A percentile compares a stretch with the other conserved stretches of the same genome.
Evolutionary conservation across 208 protist species (phyloP).

Genomic region (Angomonas ambiguus): DNA sequence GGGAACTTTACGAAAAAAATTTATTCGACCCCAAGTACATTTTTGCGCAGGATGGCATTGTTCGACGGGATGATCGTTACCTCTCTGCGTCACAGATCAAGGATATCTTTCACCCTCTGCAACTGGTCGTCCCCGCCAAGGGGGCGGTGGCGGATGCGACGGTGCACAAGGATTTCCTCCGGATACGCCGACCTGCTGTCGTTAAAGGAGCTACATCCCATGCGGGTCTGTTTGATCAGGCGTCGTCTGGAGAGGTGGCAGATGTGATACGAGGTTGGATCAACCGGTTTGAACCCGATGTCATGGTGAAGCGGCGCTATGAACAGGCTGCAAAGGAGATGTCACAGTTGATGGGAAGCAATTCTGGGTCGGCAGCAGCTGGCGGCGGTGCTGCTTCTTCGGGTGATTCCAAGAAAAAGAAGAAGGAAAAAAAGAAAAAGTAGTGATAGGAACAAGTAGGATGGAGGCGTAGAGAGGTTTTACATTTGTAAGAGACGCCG

Average conservation of each 20-base stretch:
- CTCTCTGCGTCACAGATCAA: slow-evolving; percentile 48
- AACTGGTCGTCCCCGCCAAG: slow-evolving; percentile 60
- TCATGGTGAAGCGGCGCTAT: slow-evolving; percentile 58
- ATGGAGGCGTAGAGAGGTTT: not conserved
- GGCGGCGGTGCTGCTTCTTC: slow-evolving; percentile 12
- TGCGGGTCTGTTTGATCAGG: slow-evolving; percentile 44
- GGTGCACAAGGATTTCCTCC: slow-evolving; percentile 77
- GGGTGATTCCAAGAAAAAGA: slow-evolving; percentile 50
- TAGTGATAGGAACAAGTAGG: slow-evolving; percentile 18
- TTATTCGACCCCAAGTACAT: slow-evolving; percentile 42
- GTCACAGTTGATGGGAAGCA: slow-evolving; percentile 47
- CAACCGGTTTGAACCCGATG: slow-evolving; percentile 78
- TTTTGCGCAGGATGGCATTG: slow-evolving; percentile 36
- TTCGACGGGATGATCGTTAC: slow-evolving; percentile 56
- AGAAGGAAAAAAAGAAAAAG: slow-evolving; percentile 80
- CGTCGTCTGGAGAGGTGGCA: slow-evolving; percentile 52
- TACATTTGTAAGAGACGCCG: not conserved
- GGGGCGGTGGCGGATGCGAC: slow-evolving; percentile 42
- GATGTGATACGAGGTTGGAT: slow-evolving; percentile 61
- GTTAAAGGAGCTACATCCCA: slow-evolving; percentile 60
- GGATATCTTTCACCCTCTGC: slow-evolving; percentile 68
- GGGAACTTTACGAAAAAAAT: slow-evolving; percentile 44
- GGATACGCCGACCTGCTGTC: slow-evolving; percentile 44
- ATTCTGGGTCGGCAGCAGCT: slow-evolving; percentile 7
- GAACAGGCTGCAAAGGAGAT: slow-evolving; percentile 81